phyloP scores from a whole-genome alignment of 257 asterid species.

The Penstemon newberryi region DNA sequence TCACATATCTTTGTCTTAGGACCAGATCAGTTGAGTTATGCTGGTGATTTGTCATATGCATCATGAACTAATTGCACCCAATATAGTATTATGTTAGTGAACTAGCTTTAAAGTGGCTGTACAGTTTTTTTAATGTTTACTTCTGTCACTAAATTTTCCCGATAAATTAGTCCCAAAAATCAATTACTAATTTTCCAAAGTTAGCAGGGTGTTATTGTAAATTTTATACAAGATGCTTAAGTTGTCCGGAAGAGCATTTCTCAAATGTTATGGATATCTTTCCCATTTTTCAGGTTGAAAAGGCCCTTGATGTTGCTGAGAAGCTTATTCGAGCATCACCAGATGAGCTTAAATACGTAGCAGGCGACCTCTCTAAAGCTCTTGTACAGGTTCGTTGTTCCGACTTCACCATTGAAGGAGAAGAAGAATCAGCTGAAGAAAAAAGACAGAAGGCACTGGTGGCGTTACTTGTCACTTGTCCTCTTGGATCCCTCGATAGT shows the following conservation, averaged over 20 bases:
- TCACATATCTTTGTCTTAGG: slow-evolving; percentile 20
- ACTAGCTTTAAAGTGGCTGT: slow-evolving; percentile 13
- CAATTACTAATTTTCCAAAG: slow-evolving; percentile 19
- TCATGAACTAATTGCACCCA: slow-evolving; percentile 17
- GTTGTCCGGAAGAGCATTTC: slow-evolving; percentile 3
- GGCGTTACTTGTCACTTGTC: slow-evolving; percentile 70
- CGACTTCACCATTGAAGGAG: slow-evolving; percentile 76
- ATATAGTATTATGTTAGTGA: slow-evolving; percentile 21
- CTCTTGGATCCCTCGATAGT: slow-evolving; percentile 72
- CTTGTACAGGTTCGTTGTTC: slow-evolving; percentile 86
- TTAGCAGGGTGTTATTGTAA: slow-evolving; percentile 11
- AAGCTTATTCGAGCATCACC: slow-evolving; percentile 92
- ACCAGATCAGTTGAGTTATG: slow-evolving; percentile 6
- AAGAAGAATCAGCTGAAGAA: slow-evolving; percentile 85
- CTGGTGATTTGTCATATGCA: slow-evolving; percentile 13
- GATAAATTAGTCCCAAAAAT: slow-evolving; percentile 9
- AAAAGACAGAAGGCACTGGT: slow-evolving; percentile 81
- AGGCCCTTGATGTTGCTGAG: slow-evolving; percentile 87
- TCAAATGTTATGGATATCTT: slow-evolving; percentile 20
- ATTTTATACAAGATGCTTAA: slow-evolving; percentile 5
- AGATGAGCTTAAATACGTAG: slow-evolving; percentile 78
- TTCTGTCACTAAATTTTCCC: slow-evolving; percentile 18
- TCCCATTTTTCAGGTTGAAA: slow-evolving; percentile 66
- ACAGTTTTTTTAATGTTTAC: slow-evolving; percentile 15
- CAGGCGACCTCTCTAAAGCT: slow-evolving; percentile 69